Base-by-base conservation (phyloP, 805 yeast genomes). In the Cyberlindnera saturnus region DNA sequence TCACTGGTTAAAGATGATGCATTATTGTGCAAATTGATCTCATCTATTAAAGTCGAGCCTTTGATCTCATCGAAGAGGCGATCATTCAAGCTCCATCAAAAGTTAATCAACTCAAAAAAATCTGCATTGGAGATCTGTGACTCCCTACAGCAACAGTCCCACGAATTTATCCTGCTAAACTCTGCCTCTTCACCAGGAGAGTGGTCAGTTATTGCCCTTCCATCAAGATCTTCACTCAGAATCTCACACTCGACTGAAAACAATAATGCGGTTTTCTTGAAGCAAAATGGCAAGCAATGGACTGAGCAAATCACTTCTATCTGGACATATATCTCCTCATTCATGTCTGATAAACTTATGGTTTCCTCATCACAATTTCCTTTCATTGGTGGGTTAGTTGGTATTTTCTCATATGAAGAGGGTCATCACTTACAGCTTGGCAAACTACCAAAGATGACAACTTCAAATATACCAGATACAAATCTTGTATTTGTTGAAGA, bases 381-480 rank as follows among this genome's bases (percentile, higher is more conserved):
- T 1, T 93, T 93, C 55, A 66, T 79, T 44, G 98, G 99, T n/a
- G 99, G 99, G 0, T 70, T 86, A 29, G 68, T 90, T 42, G 99
- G 99, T 5, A 69, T 83, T 34, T 62, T 93, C 10, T 83, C 95
- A 0, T 93, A 93, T 59, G 99, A 91, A 60, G 91, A 86, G 64
- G 96, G 96, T 0, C 74, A 74, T 20, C 71, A 70, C 40, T 55
- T 70, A 2, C 26, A 41, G 7, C 6, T 43, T 6, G 31, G 32
- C 15, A 59, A 61, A 3, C 51, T 74, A 34, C 62, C 64, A 36
- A 66, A 71, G 30, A 48, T 73, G 3, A 67, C 77, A 1, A 57
- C 55, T 3, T 57, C 52, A 57, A 26, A 38, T 13, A 72, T 76
- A 3, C 91, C 95, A 0, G 96, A 87, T 61, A 75, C 88, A 19